Base-by-base conservation (phyloP, 306 rosid genomes). In the Castanea crenata region DNA sequence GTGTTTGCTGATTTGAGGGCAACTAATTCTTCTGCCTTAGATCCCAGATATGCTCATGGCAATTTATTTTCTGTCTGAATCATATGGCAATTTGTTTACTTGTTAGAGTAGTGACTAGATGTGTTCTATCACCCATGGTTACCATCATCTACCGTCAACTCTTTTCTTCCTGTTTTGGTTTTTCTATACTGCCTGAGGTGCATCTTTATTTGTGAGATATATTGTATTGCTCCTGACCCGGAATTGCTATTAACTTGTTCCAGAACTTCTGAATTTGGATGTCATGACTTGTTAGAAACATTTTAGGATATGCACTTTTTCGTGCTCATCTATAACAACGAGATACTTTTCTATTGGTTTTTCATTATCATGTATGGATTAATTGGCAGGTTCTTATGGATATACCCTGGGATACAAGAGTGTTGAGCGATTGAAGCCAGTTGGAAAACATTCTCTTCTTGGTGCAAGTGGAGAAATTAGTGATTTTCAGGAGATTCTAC, bases 401-500 rank as follows among this genome's bases (percentile, higher is more conserved):
- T 95, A 96, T 76, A 95, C 98, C 29, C 83, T 93, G 88, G 89
- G 98, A 62, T 92, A 92, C 84, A 95, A 95, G 90, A 92, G 94
- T 56, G 87, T 95, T 59, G 98, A 90, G 74, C 88, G 98, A 58
- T 69, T 95, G 83, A 95, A 92, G 89, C 87, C 94, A 21, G 67
- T 90, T 71, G 97, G 98, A 78, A 95, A 95, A 35, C 97, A 93
- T 86, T 89, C 97, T 75, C 91, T 92, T 73, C 91, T 95, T 34
- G 98, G 97, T 61, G 99, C 93, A 67, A 95, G 96, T 49, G 99
- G 99, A 71, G 99, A 95, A 88, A 83, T 95, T 63, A 95, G 99
- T 84, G 99, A 95, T 95, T n/a, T 92, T 80, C 98, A 93, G 87
- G 92, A 93, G 89, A 82, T 93, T 52, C 56, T 89, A 56, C 88